A percentile compares a stretch with the other conserved stretches of the same genome.
phyloP scores from a whole-genome alignment of 2,329 filamentous ascomycete species.

The Diaporthe longicolla region DNA sequence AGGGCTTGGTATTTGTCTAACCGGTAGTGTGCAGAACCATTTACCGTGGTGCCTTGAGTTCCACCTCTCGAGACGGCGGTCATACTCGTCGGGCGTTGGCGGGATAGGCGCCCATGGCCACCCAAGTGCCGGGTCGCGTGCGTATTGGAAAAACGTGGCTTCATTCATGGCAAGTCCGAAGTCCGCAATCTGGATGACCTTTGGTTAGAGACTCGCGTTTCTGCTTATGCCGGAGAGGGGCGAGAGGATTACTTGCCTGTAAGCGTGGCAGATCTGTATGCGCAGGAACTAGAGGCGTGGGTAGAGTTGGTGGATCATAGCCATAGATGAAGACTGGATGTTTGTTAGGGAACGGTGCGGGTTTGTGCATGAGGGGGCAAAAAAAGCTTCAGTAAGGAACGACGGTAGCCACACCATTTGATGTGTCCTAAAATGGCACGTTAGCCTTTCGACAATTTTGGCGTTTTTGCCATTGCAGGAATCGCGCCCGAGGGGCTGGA shows the following conservation, averaged over 20 bases:
- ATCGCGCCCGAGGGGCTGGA: neutral
- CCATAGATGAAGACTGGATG: neutral
- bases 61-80: neutral
- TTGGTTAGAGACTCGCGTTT: neutral
- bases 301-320: neutral
- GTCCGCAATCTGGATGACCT: neutral
- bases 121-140: neutral
- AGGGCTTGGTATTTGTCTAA: too few species aligned
- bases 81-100: neutral
- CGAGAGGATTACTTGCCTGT: neutral
- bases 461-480: neutral
- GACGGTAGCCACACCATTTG: neutral
- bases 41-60: neutral
- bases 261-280: neutral
- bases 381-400: too few species aligned
- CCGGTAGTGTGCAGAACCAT: neutral
- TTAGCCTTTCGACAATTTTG: neutral
- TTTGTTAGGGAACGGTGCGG: neutral
- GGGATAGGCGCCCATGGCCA: neutral
- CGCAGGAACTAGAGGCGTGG: neutral
- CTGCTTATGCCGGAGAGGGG: too few species aligned
- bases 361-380: neutral
- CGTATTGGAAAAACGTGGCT: neutral
- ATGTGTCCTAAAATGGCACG: neutral
- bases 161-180: neutral